Base-by-base conservation (phyloP, 192 early-diverging fungal genomes). In the Rhizoclosmatium globosum region DNA sequence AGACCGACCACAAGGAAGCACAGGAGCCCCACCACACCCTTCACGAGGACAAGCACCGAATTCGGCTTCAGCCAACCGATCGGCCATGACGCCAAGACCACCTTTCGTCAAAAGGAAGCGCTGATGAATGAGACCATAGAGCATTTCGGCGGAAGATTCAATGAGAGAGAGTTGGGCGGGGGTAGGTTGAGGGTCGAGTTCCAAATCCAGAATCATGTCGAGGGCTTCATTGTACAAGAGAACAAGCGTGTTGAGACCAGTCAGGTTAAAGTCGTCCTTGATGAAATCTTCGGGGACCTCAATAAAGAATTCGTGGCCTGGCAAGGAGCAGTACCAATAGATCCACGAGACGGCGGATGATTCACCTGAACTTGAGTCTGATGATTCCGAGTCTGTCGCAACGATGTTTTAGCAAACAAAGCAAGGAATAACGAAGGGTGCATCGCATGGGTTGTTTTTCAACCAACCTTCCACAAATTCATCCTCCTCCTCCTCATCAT, bases 191-290 rank as follows among this genome's bases (percentile, higher is more conserved):
- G 82, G 74, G 23, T 83, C 87, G 43, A 71, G 68, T 67, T 90
- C 87, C 38, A 87, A 78, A 88, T 99, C 98, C 72, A 99, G 86
- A 71, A 99, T 98, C 91, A 95, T 93, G 81, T 99, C 96, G 17
- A 99, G 86, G 2, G 97, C 95, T 83, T 97, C 95, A 80, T 92
- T 89, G 84, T 96, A 98, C 73, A 93, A 91, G 41, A 93, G 93
- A 0, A 98, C 93, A 17, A 91, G 85, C 19, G 91, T 85, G 80
- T 86, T 87, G 21, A 99, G 89, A 53, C 98, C 98, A n/a, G 94
- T 97, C 77, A 99, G 85, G 83, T 99, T 99, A 85, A 99, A 99
- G 76, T 97, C 96, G 82, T 99, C 98, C 78, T 95, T 93, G 72
- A 98, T 96, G 65, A 86, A 87, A 38, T 84, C 83, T 57, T 87